A percentile compares a stretch with the other conserved stretches of the same genome.
These are phyloP conservation scores for Acidomyces sp. DNA, from an alignment of 495 filamentous ascomycete genomes.

Conservation along the genomic window DNA sequence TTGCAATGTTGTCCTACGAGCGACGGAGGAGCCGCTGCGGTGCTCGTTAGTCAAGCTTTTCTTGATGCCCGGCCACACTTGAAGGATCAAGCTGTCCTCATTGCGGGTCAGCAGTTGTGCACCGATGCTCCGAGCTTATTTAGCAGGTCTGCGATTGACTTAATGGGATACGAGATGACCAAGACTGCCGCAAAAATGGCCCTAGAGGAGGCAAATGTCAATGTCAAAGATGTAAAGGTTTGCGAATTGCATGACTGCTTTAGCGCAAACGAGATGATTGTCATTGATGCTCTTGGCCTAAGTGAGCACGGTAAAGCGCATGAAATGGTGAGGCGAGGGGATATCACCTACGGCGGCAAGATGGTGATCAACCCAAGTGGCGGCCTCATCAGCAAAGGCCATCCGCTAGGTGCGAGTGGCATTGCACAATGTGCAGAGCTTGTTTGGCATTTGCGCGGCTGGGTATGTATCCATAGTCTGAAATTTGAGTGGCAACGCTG, in stretches of 20 bases:
- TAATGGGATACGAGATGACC: conserved; percentile 81
- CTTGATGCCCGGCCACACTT: conserved; percentile 76
- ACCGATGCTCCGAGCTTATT: conserved; percentile 68
- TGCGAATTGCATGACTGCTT: conserved; percentile 97
- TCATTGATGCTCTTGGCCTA: conserved; percentile 75
- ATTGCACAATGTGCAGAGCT: conserved; percentile 91
- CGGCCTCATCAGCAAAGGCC: conserved; percentile 89
- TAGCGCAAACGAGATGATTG: conserved; percentile 84
- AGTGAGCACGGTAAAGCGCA: conserved; percentile 72
- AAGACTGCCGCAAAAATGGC: conserved; percentile 52
- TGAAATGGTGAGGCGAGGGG: conserved; percentile 77
- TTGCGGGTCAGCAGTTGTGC: conserved; percentile 77
- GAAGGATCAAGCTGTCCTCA: conserved; percentile 64
- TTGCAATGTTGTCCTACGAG: conserved; percentile 85
- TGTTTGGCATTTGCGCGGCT: conserved; percentile 88
- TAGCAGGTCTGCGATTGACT: conserved; percentile 63
- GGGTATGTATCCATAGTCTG: too few relatives aligned
- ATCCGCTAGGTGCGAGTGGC: conserved; percentile 85
- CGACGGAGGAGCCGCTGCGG: conserved; percentile 79
- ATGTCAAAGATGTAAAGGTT: conserved; percentile 58
- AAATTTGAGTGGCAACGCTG: too few relatives aligned
- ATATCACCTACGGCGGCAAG: conserved; percentile 85
- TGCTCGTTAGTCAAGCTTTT: conserved; percentile 80
- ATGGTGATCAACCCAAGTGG: conserved; percentile 77
- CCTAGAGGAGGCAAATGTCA: conserved; percentile 58